Evolutionary conservation across 371 early-diverging fungal genomes (phyloP).

Genomic region (Mortierella sp.): DNA sequence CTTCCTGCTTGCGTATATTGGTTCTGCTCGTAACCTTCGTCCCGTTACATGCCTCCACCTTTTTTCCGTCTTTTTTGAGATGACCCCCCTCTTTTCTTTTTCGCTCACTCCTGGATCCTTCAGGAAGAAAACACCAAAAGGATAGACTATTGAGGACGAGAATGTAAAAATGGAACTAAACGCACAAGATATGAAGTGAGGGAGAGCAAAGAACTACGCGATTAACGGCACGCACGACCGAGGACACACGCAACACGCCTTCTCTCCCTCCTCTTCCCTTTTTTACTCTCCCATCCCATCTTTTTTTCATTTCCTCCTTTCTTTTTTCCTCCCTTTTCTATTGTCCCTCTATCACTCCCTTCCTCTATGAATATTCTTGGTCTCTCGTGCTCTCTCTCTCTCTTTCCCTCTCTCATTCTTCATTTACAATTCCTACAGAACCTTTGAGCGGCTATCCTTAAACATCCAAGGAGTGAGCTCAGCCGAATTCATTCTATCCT

Average conservation of each 20-base stretch:
- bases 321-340: not conserved
- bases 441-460: not conserved
- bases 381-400: constrained; percentile 1
- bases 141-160: too few relatives aligned
- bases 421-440: too few relatives aligned
- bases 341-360: not conserved
- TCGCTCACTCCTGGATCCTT: not conserved
- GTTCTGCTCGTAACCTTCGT: not conserved
- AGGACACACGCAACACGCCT: not conserved
- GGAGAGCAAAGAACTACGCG: not conserved
- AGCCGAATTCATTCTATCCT: not conserved
- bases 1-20: not conserved
- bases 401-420: not conserved
- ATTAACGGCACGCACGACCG: constrained; percentile 3
- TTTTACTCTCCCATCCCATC: not conserved
- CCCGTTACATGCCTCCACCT: constrained; percentile 4
- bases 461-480: not conserved
- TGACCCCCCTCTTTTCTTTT: not conserved
- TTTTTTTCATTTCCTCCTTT: not conserved
- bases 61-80: not conserved
- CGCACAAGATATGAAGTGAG: constrained; percentile 7
- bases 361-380: too few relatives aligned
- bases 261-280: not conserved
- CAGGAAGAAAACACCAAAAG: not conserved
- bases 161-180: not conserved